Evolutionary conservation across 2,329 filamentous ascomycete genomes (phyloP), one percentile per base, ranked within the genome.

Genomic region (Fusarium sp.): DNA sequence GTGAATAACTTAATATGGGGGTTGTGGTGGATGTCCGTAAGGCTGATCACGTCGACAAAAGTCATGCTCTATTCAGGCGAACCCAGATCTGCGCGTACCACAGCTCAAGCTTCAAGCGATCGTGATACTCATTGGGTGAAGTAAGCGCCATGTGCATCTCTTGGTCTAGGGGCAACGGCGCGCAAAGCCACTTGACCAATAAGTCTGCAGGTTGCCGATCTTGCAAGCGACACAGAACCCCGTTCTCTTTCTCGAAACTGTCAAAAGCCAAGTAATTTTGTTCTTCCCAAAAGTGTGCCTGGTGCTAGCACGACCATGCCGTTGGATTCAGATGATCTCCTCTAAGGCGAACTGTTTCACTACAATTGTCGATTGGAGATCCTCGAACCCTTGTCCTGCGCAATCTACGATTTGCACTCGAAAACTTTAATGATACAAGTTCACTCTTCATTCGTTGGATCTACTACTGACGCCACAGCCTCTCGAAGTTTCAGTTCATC

Each of bases 51-150:
- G 53, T 55, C 47, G 47, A 42, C 45, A 51, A 63, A 26, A 58
- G 45, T n/a, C 35, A 47, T 53, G 39, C 58, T 56, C 39, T 32
- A 44, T 50, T 69, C 50, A 64, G 56, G 68, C 42, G 68, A 75
- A 69, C 68, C 56, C 57, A 67, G 73, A 75, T 75, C 73, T 74
- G 72, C 72, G 73, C 54, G 58, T 68, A 67, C 69, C 60, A 72
- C 58, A 69, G 54, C 47, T 69, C 73, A 75, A 72, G 53, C 59
- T 54, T 66, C 62, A n/a, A 50, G 57, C 48, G 36, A 61, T 53
- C 36, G 35, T 20, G 50, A 54, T 63, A 50, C 50, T 72, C 47
- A 76, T 75, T 75, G 73, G 73, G 56, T 12, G 38, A 63, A 48
- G 42, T 51, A 76, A 74, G 73, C 73, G 73, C 73, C 73, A 57